Evolutionary conservation across 2,329 filamentous ascomycete genomes (phyloP), one percentile per base, ranked within the genome.

Genomic region (Apiospora phragmitis): DNA sequence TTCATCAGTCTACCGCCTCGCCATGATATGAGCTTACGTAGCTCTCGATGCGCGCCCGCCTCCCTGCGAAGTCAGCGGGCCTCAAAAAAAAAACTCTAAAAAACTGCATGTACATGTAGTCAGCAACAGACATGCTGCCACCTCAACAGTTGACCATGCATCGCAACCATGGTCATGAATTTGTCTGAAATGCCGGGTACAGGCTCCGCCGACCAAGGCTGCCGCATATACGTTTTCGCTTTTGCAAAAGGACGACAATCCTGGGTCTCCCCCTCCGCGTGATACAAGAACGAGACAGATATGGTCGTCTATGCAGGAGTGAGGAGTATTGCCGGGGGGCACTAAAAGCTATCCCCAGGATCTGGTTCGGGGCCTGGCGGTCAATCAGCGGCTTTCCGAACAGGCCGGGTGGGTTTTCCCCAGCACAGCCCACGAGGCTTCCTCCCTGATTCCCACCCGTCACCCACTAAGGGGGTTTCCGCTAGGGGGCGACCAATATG

Each of bases 391-490:
- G 55, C 32, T 62, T 62, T n/a, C 32, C 55, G 29, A 35, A 38
- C 47, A 49, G n/a, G n/a, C n/a, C 47, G n/a, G n/a, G 9, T 38
- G 21, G 21, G 55, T n/a, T 29, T 35, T 62, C 55, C 55, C 55
- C 55, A 62, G 55, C 55, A 62, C 55, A 62, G 55, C 55, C 55
- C 55, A 32, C 43, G 43, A 47, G 43, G 43, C 43, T n/a, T 35
- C 51, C 35, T 32, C 26, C 51, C 26, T 59, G n/a, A 51, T 21
- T 59, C 14, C 51, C 12, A 32, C 51, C 11, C 49, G n/a, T 59
- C 51, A 35, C 51, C 51, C 51, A 59, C 51, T 35, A 59, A 59
- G 51, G 55, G 51, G 51, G 55, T 62, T 62, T 35, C 55, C 51
- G 51, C 55, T 38, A 62, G 26, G 18, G 55, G 55, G 16, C 51